A percentile compares a stretch with the other conserved stretches of the same genome.
Conservation (phyloP, 495 filamentous ascomycete genomes). For the Parmelia sp. region DNA sequence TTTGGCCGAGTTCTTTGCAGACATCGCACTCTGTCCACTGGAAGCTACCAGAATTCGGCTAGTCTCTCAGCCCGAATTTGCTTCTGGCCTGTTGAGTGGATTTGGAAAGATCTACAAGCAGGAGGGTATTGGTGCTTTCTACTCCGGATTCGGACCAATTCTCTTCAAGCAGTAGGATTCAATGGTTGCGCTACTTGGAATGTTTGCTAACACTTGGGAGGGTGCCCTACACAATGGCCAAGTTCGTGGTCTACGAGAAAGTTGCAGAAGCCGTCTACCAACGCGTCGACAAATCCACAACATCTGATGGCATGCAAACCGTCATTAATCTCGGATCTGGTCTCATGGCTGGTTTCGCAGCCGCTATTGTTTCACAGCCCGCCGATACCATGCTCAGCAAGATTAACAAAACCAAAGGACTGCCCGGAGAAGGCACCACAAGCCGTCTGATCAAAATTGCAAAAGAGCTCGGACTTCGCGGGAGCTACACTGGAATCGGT, state of each 20-base stretch:
- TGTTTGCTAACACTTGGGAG: slow-evolving; percentile 28
- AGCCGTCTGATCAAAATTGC: slow-evolving; percentile 91
- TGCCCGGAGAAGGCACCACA: slow-evolving; percentile 89
- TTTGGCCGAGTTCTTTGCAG: slow-evolving; percentile 85
- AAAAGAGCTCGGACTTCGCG: slow-evolving; percentile 85
- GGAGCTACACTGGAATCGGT: slow-evolving; percentile 86
- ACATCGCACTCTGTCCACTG: slow-evolving; percentile 88
- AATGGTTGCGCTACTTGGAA: neutral
- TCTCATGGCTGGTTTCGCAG: slow-evolving; percentile 96
- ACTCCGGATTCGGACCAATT: slow-evolving; percentile 89
- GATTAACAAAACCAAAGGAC: slow-evolving; percentile 99
- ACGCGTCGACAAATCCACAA: slow-evolving; percentile 64
- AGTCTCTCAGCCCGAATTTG: slow-evolving; percentile 83
- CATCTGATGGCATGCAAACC: slow-evolving; percentile 72
- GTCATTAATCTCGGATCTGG: slow-evolving; percentile 88
- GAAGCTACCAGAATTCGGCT: slow-evolving; percentile 95
- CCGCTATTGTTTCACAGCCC: slow-evolving; percentile 92
- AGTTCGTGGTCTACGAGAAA: slow-evolving; percentile 99
- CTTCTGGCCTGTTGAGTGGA: slow-evolving; percentile 70
- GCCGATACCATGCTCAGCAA: slow-evolving; percentile 99
- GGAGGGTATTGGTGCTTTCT: slow-evolving; percentile 86
- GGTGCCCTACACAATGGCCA: slow-evolving; percentile 99
- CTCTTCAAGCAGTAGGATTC: slow-evolving; percentile 87
- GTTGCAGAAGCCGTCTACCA: slow-evolving; percentile 72
- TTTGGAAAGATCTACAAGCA: slow-evolving; percentile 79